These are phyloP conservation scores for Bathelium albidoporum DNA, from an alignment of 495 filamentous ascomycete species.

Conservation along the genomic window DNA sequence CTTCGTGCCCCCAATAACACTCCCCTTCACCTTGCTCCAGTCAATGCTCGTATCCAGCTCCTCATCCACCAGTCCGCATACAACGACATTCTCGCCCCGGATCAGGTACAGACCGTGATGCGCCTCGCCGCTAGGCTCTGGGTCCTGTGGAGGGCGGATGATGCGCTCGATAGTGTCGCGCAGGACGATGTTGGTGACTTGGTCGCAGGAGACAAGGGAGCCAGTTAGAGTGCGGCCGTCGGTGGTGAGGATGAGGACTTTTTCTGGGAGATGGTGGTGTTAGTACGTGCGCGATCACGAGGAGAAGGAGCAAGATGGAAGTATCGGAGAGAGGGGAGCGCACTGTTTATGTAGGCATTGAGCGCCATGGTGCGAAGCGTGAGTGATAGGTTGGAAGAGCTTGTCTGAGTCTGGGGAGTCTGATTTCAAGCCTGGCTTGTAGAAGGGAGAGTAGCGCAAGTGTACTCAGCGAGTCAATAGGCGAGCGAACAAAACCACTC, in stretches of 20 bases:
- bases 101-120: constrained; percentile 84
- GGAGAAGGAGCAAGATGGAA: not conserved
- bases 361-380: constrained; percentile 45
- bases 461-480: not conserved
- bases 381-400: not conserved
- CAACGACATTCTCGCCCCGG: constrained; percentile 87
- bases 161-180: constrained; percentile 77
- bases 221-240: constrained; percentile 86
- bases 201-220: constrained; percentile 74
- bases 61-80: constrained; percentile 84
- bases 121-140: constrained; percentile 68
- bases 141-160: constrained; percentile 72
- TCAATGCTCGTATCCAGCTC: constrained; percentile 77
- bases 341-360: constrained; percentile 57
- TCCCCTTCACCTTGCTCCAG: constrained; percentile 81
- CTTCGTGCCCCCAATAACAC: constrained; percentile 73
- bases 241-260: constrained; percentile 80
- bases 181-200: constrained; percentile 87
- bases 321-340: constrained; percentile 20
- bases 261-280: constrained; percentile 52
- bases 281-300: not conserved
- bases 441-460: not conserved
- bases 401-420: not conserved
- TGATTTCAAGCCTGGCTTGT: too few species aligned
- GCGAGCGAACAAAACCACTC: not conserved